These are phyloP conservation scores for Sarocladium strictum DNA, from an alignment of 2,329 filamentous ascomycete species.

Conservation along the genomic window DNA sequence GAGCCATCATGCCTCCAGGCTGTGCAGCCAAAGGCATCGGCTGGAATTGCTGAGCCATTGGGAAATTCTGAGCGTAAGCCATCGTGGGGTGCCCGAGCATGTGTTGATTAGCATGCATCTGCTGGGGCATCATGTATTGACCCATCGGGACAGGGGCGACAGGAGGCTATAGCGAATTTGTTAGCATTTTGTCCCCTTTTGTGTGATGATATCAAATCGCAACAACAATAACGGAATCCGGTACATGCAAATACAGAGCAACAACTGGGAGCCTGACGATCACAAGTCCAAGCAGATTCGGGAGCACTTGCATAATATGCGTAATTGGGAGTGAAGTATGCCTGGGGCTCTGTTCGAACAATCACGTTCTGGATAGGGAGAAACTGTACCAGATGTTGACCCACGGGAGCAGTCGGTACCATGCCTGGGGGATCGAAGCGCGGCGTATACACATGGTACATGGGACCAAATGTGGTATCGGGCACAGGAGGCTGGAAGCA, in stretches of 20 bases:
- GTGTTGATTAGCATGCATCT: conserved; percentile 9
- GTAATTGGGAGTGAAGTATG: conserved; percentile 14
- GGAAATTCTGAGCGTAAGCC: not conserved
- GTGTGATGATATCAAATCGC: too few species aligned
- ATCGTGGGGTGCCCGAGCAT: conserved; percentile 8
- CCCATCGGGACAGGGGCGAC: conserved; percentile 22
- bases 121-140: conserved; percentile 17
- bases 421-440: conserved; percentile 36
- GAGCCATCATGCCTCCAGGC: conserved; percentile 1
- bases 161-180: conserved; percentile 18
- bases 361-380: conserved; percentile 13
- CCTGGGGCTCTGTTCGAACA: conserved; percentile 6
- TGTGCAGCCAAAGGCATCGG: conserved; percentile 14
- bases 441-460: conserved; percentile 49
- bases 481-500: conserved; percentile 55
- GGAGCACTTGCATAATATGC: conserved; percentile 35
- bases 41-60: conserved; percentile 16
- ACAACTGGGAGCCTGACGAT: conserved; percentile 4
- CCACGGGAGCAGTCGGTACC: conserved; percentile 25
- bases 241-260: not conserved
- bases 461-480: conserved; percentile 50
- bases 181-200: not conserved
- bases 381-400: conserved; percentile 23
- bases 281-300: not conserved
- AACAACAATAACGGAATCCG: too few species aligned